phyloP scores from a whole-genome alignment of 2,329 filamentous ascomycete species.

The Fusarium tjaetaba region DNA sequence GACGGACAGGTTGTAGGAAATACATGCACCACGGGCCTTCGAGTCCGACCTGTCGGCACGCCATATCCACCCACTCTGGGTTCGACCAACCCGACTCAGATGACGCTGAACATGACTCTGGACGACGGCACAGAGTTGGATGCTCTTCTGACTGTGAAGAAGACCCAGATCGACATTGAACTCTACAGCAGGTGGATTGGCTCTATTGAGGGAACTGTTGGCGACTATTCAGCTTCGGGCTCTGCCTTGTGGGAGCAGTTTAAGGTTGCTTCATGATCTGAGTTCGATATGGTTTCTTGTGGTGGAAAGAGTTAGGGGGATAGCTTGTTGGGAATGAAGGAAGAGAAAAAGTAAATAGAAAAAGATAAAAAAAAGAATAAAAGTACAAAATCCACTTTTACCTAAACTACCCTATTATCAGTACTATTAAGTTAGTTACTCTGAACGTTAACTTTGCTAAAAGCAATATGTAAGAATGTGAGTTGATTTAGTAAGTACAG shows the following conservation, averaged over 20 bases:
- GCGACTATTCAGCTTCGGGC: not conserved
- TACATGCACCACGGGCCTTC: not conserved
- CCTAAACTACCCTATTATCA: not conserved
- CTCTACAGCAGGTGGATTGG: not conserved
- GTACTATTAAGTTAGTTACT: rapidly evolving
- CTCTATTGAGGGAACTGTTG: not conserved
- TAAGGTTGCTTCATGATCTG: not conserved
- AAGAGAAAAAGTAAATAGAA: rapidly evolving
- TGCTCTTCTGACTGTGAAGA: not conserved
- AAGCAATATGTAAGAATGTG: rapidly evolving
- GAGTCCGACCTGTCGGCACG: not conserved
- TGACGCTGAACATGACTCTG: not conserved
- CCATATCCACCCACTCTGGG: not conserved
- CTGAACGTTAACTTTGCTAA: rapidly evolving
- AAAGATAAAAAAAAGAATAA: not conserved
- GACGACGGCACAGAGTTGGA: not conserved
- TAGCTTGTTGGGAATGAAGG: rapidly evolving
- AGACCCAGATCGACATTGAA: not conserved
- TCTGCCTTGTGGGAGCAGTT: not conserved
- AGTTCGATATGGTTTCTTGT: rapidly evolving
- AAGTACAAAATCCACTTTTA: not conserved
- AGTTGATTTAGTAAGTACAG: too few relatives aligned
- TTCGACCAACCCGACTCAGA: not conserved
- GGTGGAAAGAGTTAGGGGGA: rapidly evolving
- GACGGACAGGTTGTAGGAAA: not conserved